Evolutionary conservation across 2,329 filamentous ascomycete genomes (phyloP).

Genomic region (Xylaria sp.): DNA sequence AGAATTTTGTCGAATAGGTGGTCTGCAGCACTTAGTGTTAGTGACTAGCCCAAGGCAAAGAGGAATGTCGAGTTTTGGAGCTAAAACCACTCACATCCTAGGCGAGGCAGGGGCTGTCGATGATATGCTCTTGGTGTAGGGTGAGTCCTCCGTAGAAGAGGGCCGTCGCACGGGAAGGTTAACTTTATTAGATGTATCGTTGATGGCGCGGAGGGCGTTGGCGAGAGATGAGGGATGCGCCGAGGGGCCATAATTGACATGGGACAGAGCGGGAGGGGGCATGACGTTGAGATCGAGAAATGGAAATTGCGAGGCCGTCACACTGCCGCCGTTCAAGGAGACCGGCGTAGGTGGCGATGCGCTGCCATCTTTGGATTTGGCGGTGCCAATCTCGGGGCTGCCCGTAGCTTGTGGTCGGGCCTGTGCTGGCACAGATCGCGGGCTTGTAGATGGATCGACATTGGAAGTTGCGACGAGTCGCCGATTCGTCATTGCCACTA

Average conservation of each 20-base stretch:
- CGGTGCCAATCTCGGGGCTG: constrained; percentile 29
- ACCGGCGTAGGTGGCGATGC: constrained; percentile 42
- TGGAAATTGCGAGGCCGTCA: constrained; percentile 33
- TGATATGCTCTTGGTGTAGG: constrained; percentile 65
- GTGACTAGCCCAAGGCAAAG: constrained; percentile 18
- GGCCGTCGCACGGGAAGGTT: constrained; percentile 46
- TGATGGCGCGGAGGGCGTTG: constrained; percentile 55
- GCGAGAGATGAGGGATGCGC: constrained; percentile 53
- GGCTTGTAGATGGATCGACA: constrained; percentile 35
- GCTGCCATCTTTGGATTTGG: constrained; percentile 33
- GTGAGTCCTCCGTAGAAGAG: constrained; percentile 59
- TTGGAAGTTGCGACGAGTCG: constrained; percentile 39
- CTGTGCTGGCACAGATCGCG: constrained; percentile 43
- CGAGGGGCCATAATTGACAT: constrained; percentile 45
- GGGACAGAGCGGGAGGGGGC: constrained; percentile 44
- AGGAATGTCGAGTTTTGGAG: neutral
- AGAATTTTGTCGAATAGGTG: constrained; percentile 77
- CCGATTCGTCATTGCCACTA: constrained; percentile 50
- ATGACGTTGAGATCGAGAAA: constrained; percentile 37
- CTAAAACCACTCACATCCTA: constrained; percentile 62
- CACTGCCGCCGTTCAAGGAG: constrained; percentile 39
- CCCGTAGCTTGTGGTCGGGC: constrained; percentile 31
- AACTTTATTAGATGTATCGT: constrained; percentile 52
- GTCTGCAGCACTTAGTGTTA: constrained; percentile 57
- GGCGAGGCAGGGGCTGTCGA: constrained; percentile 69